phyloP scores from a whole-genome alignment of 352 stramenopile genomes.

The Globisporangium takayamanum region DNA sequence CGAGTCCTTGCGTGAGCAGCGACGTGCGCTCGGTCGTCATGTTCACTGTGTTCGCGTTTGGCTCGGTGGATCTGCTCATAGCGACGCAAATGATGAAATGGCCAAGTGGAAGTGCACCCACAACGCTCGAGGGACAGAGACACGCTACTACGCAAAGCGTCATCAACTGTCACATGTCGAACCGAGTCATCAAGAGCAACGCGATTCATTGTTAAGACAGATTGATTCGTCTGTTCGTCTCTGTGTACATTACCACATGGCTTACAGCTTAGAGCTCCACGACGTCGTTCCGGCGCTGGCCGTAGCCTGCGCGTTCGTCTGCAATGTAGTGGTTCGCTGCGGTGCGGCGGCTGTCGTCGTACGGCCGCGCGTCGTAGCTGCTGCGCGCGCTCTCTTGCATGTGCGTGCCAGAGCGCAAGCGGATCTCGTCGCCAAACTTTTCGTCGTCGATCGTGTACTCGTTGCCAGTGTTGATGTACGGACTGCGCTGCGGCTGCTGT shows the following conservation, averaged over 20 bases:
- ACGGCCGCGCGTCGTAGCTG: slow-evolving; percentile 27
- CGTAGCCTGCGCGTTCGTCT: slow-evolving; percentile 31
- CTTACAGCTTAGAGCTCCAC: slow-evolving; percentile 36
- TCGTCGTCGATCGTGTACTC: slow-evolving; percentile 21
- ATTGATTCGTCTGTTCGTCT: background rate
- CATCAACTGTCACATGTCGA: slow-evolving; percentile 4
- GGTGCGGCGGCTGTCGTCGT: slow-evolving; percentile 30
- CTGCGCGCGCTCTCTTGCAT: slow-evolving; percentile 18
- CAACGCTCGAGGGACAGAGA: background rate
- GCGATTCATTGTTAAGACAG: background rate
- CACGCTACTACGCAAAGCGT: background rate
- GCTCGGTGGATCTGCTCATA: background rate
- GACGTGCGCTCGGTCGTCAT: slow-evolving; percentile 17
- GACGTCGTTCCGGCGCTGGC: slow-evolving; percentile 49
- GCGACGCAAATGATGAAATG: background rate
- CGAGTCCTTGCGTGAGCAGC: slow-evolving; percentile 43
- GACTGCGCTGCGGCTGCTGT: slow-evolving; percentile 17
- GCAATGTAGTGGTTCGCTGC: slow-evolving; percentile 50
- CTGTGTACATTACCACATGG: background rate
- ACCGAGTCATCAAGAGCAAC: slow-evolving; percentile 4
- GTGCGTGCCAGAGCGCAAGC: slow-evolving; percentile 47
- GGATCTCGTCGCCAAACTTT: slow-evolving; percentile 42
- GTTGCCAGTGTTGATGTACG: slow-evolving; percentile 33
- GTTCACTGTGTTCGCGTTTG: background rate
- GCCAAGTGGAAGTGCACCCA: background rate